A percentile compares a stretch with the other conserved stretches of the same genome.
phyloP scores from a whole-genome alignment of 163 green algal genomes.

The Scenedesmus sp. region DNA sequence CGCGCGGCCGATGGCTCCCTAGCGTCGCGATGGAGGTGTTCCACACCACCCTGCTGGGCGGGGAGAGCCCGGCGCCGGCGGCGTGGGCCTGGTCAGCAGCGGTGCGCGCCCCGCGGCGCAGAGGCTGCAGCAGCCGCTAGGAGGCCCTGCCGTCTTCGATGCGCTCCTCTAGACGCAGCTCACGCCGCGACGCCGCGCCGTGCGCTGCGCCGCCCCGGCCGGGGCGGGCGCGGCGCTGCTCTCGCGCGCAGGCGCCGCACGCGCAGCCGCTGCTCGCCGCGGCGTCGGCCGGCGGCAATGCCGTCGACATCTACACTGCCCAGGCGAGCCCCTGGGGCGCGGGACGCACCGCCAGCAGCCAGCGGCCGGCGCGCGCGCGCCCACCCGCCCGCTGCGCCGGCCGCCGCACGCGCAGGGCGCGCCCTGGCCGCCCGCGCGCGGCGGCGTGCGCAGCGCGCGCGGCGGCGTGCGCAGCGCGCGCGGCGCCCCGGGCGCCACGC shows the following conservation, averaged over 20 bases:
- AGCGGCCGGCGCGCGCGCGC: too few species aligned
- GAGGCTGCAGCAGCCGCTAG: too few species aligned
- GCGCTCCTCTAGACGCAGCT: too few species aligned
- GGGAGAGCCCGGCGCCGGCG: background rate
- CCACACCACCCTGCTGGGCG: background rate
- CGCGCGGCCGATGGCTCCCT: too few species aligned
- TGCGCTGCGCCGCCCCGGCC: too few species aligned
- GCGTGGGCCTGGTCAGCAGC: conserved; percentile 14
- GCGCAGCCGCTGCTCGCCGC: conserved; percentile 21
- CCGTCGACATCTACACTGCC: conserved; percentile 23
- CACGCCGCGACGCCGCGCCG: too few species aligned
- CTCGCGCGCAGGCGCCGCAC: conserved; percentile 2
- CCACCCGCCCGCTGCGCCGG: too few species aligned
- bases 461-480: conserved; percentile 59
- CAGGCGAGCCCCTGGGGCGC: too few species aligned
- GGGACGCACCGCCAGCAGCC: too few species aligned
- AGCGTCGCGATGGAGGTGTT: conserved; percentile 1
- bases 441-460: conserved; percentile 56
- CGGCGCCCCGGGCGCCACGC: conserved; percentile 48
- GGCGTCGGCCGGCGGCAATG: background rate
- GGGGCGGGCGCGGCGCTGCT: too few species aligned
- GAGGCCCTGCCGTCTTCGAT: too few species aligned
- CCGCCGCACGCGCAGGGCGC: conserved; percentile 8
- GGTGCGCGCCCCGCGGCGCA: background rate
- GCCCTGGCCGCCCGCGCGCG: conserved; percentile 8